phyloP scores from a whole-genome alignment of 208 protist species.

The Wallacemonas rigidus region DNA sequence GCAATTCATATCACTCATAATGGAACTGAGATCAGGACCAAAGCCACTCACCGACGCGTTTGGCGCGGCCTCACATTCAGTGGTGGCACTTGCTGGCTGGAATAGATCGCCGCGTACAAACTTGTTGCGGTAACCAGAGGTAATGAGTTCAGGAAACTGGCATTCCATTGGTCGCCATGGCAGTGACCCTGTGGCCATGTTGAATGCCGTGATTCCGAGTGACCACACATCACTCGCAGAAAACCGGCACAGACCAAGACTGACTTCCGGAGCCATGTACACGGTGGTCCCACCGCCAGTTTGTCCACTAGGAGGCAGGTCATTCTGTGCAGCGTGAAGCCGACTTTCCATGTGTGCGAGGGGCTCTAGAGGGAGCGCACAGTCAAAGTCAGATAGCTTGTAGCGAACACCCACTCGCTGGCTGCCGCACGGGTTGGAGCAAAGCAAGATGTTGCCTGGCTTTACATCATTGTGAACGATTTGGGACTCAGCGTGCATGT shows the following conservation, averaged over 20 bases:
- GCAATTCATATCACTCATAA: conserved; percentile 15
- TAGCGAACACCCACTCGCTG: conserved; percentile 20
- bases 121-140: conserved; percentile 55
- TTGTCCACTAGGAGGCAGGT: not conserved
- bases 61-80: conserved; percentile 1
- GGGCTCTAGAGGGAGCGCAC: not conserved
- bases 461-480: conserved; percentile 86
- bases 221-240: conserved; percentile 84
- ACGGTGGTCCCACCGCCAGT: conserved; percentile 41
- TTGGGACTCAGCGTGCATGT: conserved; percentile 52
- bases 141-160: conserved; percentile 63
- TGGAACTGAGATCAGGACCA: conserved; percentile 34
- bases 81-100: not conserved
- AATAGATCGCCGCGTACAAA: conserved; percentile 36
- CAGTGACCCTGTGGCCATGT: conserved; percentile 64
- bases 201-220: conserved; percentile 72
- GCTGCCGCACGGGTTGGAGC: conserved; percentile 11
- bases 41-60: conserved; percentile 27
- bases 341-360: not conserved
- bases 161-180: conserved; percentile 72
- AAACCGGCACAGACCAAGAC: conserved; percentile 49
- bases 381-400: conserved; percentile 69
- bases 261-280: conserved; percentile 87
- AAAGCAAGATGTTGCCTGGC: conserved; percentile 81
- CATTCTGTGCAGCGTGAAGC: not conserved